These are phyloP conservation scores for Solanum piurae DNA, from an alignment of 257 asterid species.

Conservation along the genomic window DNA sequence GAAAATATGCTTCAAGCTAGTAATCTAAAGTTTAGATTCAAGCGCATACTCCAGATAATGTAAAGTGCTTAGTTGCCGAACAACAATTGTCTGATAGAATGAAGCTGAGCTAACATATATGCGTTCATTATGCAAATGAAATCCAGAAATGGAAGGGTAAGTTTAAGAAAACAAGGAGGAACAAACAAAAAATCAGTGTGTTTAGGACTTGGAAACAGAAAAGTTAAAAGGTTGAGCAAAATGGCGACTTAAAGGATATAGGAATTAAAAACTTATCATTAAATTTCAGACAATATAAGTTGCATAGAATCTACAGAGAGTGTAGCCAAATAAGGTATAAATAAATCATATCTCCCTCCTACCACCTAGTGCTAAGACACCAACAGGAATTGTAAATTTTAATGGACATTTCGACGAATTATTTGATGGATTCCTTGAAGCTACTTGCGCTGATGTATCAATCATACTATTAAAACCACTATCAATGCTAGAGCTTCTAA, in stretches of 20 bases:
- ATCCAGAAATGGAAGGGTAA: background rate
- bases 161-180: background rate
- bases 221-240: background rate
- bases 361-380: constrained; percentile 22
- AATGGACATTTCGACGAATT: constrained; percentile 23
- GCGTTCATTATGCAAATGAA: background rate
- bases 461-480: constrained; percentile 12
- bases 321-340: background rate
- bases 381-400: constrained; percentile 45
- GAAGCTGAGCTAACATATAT: background rate
- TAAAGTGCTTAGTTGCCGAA: background rate
- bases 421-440: constrained; percentile 9
- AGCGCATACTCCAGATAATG: background rate
- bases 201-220: background rate
- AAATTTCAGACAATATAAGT: background rate
- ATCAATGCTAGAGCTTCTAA: constrained; percentile 14
- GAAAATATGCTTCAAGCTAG: background rate
- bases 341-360: background rate
- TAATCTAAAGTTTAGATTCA: background rate
- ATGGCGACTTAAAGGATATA: background rate
- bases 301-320: background rate
- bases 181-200: background rate
- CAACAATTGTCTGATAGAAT: background rate
- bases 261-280: background rate
- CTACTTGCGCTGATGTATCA: constrained; percentile 15